Percentiles rank a stretch among this genome's conserved stretches.
phyloP scores from a whole-genome alignment of 768 basidiomycete species.

The Paxillus involutus region DNA sequence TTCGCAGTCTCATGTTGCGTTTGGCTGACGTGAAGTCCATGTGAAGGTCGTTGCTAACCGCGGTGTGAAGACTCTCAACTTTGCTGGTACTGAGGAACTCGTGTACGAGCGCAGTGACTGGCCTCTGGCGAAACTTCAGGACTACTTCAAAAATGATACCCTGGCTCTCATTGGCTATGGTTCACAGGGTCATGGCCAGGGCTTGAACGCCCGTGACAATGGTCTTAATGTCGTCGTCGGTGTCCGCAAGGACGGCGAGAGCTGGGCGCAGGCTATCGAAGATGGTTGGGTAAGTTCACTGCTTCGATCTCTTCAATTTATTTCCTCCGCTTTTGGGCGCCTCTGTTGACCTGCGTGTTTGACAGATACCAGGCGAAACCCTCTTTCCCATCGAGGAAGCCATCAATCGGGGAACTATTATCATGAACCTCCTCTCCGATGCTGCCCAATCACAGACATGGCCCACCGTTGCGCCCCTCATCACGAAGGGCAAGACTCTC shows the following conservation, averaged over 20 bases:
- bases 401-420: slow-evolving; percentile 92
- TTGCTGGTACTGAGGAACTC: slow-evolving; percentile 90
- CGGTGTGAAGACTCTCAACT: slow-evolving; percentile 94
- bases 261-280: slow-evolving; percentile 92
- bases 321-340: neutral
- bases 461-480: slow-evolving; percentile 84
- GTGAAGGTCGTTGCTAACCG: slow-evolving; percentile 51
- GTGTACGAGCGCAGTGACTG: slow-evolving; percentile 97
- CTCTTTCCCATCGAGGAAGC: slow-evolving; percentile 99
- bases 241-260: slow-evolving; percentile 95
- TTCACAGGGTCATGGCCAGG: slow-evolving; percentile 98
- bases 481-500: slow-evolving; percentile 99
- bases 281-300: slow-evolving; percentile 85
- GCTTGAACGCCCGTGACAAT: slow-evolving; percentile 98
- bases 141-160: slow-evolving; percentile 99
- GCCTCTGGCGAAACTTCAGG: slow-evolving; percentile 96
- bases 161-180: slow-evolving; percentile 99
- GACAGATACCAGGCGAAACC: slow-evolving; percentile 90
- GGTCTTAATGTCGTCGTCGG: slow-evolving; percentile 98
- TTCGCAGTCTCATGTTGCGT: neutral
- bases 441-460: slow-evolving; percentile 99
- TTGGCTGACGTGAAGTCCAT: neutral
- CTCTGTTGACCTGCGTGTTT: neutral
- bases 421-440: slow-evolving; percentile 99
- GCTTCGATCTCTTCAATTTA: neutral